Percentiles rank a stretch among this genome's conserved stretches.
phyloP scores from a whole-genome alignment of 495 filamentous ascomycete genomes.

The Penicillium desertorum region DNA sequence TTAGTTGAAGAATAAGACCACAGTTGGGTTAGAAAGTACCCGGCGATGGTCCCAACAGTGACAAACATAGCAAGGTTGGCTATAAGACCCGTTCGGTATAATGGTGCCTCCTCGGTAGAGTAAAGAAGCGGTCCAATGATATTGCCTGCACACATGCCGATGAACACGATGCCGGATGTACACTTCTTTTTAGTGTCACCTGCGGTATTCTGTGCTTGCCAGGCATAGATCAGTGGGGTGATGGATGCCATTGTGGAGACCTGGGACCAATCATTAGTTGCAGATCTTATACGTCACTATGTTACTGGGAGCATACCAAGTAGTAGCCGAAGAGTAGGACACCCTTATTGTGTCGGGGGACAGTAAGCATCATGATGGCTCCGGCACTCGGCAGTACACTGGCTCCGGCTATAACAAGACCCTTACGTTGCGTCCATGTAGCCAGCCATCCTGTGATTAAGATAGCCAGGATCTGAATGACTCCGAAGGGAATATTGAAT shows the following conservation, averaged over 20 bases:
- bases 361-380: conserved; percentile 25
- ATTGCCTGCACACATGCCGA: conserved; percentile 31
- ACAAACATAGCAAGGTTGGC: conserved; percentile 30
- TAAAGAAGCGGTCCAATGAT: conserved; percentile 30
- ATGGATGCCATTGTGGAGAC: conserved; percentile 29
- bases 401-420: conserved; percentile 21
- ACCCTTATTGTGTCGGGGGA: conserved; percentile 28
- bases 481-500: conserved; percentile 37
- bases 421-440: conserved; percentile 27
- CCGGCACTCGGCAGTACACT: conserved; percentile 21
- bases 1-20: background rate
- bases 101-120: conserved; percentile 24
- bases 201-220: conserved; percentile 33
- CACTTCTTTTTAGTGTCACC: conserved; percentile 33
- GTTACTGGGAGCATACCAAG: conserved; percentile 13
- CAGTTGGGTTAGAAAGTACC: conserved; percentile 13
- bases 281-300: background rate
- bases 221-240: conserved; percentile 30
- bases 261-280: background rate
- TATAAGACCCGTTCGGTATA: conserved; percentile 30
- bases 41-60: conserved; percentile 19
- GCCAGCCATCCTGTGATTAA: conserved; percentile 48
- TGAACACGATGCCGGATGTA: conserved; percentile 25
- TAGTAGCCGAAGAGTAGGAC: conserved; percentile 31
- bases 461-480: conserved; percentile 47